Base-by-base conservation (phyloP, 441 rosid genomes). In the Gossypium gossypioides region DNA sequence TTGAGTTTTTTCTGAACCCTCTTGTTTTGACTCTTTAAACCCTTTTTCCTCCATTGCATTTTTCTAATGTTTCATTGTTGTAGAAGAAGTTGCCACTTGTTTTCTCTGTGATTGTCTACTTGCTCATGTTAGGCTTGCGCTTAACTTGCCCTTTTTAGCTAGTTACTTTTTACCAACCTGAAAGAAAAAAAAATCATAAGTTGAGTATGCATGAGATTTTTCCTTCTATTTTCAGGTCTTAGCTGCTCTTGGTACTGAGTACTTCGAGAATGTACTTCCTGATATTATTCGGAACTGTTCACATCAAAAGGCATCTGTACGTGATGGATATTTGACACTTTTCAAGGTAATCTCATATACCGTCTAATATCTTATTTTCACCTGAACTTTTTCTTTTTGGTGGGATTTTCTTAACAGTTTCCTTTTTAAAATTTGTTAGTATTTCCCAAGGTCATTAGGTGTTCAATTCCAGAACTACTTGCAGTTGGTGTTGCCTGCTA, bases 381-480 rank as follows among this genome's bases (percentile, higher is more conserved):
- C 18, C 40, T 64, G 12, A 8, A 58, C 34, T 40, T 5, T 1
- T 2, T 25, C 46, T 32, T 25, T 60, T 63, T 58, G 3, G 15
- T 59, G 57, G 50, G 42, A 16, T 34, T 19, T 18, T 78, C 13
- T 62, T 50, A 70, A 81, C 55, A 24, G 75, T 63, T 72, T 52
- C 27, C 69, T 37, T 72, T 74, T 62, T 10, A 40, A 56, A 40
- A 46, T 44, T 59, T 72, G 6, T 76, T 78, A 95, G 99, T 92
- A 89, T 83, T 81, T 95, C 69, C 99, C 99, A 46, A 92, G 97
- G 82, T 95, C 99, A 16, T 80, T 95, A 77, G 99, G 99, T 64
- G 81, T 86, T 72, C 96, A 91, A 74, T 95, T 95, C 81, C 98
- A 95, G 86, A 89, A 91, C 79, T 95, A 95, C 82, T 81, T 95